Percentiles rank a stretch among this genome's conserved stretches.
Conservation (phyloP, 208 protist species). For the Crithidia mellificae region DNA sequence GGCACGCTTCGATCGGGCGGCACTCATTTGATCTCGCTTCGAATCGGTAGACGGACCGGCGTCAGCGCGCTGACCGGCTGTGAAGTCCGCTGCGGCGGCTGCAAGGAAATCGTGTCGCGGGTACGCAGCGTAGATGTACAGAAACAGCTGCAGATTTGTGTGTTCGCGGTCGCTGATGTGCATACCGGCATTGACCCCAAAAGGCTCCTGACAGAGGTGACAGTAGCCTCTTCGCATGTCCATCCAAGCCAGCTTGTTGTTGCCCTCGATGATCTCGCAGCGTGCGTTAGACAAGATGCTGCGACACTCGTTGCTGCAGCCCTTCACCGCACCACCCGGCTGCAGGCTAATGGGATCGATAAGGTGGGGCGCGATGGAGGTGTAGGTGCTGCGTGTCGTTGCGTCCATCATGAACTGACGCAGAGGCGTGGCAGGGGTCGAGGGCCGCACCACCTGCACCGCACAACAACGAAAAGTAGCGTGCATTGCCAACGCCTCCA, state of each 20-base stretch:
- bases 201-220: conserved; percentile 82
- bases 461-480: not conserved
- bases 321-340: conserved; percentile 19
- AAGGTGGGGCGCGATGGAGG: not conserved
- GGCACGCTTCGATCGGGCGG: too few relatives aligned
- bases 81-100: conserved; percentile 4
- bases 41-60: not conserved
- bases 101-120: conserved; percentile 40
- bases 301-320: conserved; percentile 38
- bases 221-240: conserved; percentile 69
- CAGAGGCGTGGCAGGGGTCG: not conserved
- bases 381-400: not conserved
- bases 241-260: conserved; percentile 82
- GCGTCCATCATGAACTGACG: not conserved
- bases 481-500: not conserved
- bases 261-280: conserved; percentile 67
- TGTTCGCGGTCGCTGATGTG: conserved; percentile 84
- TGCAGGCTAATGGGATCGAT: not conserved
- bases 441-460: not conserved
- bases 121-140: conserved; percentile 75
- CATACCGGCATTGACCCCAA: conserved; percentile 53
- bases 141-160: conserved; percentile 81
- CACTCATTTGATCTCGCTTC: too few relatives aligned
- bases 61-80: conserved; percentile 8
- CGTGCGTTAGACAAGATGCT: conserved; percentile 26